phyloP scores from a whole-genome alignment of 2,329 filamentous ascomycete genomes.

The Monosporascus sp. region DNA sequence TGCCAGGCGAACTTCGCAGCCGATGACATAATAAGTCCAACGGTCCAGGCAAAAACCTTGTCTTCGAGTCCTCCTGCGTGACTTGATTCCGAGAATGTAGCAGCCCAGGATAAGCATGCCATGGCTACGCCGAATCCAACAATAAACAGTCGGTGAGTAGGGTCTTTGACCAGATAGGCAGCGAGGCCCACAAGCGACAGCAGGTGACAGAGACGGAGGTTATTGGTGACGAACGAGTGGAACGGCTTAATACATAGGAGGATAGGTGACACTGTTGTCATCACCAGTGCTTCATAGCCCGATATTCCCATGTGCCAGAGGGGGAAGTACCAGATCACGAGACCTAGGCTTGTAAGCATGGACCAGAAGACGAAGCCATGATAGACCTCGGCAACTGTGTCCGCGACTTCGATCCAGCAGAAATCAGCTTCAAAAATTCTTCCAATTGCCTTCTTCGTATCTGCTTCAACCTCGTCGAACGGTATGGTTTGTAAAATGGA shows the following conservation, averaged over 20 bases:
- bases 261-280: constrained; percentile 76
- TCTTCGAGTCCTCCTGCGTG: constrained; percentile 74
- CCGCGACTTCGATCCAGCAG: constrained; percentile 67
- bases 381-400: constrained; percentile 84
- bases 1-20: constrained; percentile 88
- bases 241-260: constrained; percentile 67
- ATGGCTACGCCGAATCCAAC: constrained; percentile 77
- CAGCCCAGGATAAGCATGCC: constrained; percentile 78
- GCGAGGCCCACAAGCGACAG: constrained; percentile 73
- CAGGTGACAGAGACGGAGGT: constrained; percentile 68
- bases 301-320: constrained; percentile 99
- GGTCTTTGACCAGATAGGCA: constrained; percentile 70
- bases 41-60: constrained; percentile 71
- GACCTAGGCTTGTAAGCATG: constrained; percentile 79
- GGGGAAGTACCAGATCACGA: constrained; percentile 96
- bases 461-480: constrained; percentile 59
- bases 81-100: constrained; percentile 70
- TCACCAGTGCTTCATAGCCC: constrained; percentile 85
- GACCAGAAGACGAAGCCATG: constrained; percentile 97
- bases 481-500: constrained; percentile 41
- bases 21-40: constrained; percentile 79
- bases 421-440: constrained; percentile 68
- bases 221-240: constrained; percentile 61
- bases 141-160: constrained; percentile 70
- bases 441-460: constrained; percentile 70